Evolutionary conservation across 345 rosid species (phyloP), one percentile per base, ranked within the genome.

Genomic region (Moringa oleifera): DNA sequence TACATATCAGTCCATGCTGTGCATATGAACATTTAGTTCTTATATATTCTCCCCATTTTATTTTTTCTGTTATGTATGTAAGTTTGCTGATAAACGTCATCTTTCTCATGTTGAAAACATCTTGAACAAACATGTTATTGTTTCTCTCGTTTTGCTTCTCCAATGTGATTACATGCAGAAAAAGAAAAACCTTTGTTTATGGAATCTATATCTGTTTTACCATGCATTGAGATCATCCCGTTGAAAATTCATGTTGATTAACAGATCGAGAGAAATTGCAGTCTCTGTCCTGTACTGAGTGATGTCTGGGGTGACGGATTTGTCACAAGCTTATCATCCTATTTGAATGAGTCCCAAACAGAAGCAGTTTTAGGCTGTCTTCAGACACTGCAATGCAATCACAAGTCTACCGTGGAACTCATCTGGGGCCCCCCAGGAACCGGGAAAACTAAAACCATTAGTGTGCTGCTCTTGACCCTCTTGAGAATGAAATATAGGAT

Each of bases 351-450:
- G 7, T 50, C 53, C 53, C 53, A 50, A 18, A 0, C 7, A 17
- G 53, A 11, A 6, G 53, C 53, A 17, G n/a, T 50, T 50, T 18
- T 50, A 20, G n/a, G 15, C 17, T 50, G 53, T 4, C 7, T 50
- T 18, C 6, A 7, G 6, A 50, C n/a, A 20, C 7, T 11, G 20
- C 18, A 50, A 5, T 67, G 70, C 49, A 18, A 23, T 2, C 70
- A 67, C 6, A 36, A 50, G 1, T 58, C 67, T 0, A 17, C 51
- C 0, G 51, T 73, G 17, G 20, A 64, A 51, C 69, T 73, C 18
- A 65, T 73, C 24, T 46, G 59, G 73, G 77, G 77, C 20, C 77
- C 71, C 7, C 77, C 77, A 5, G 68, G 72, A 21, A 62, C 76
- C 0, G 76, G 76, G 10, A 72, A 67, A 47, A 62, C 72, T 1